Conservation (phyloP, 805 yeast species). For the Citeromyces nyonsensis region DNA sequence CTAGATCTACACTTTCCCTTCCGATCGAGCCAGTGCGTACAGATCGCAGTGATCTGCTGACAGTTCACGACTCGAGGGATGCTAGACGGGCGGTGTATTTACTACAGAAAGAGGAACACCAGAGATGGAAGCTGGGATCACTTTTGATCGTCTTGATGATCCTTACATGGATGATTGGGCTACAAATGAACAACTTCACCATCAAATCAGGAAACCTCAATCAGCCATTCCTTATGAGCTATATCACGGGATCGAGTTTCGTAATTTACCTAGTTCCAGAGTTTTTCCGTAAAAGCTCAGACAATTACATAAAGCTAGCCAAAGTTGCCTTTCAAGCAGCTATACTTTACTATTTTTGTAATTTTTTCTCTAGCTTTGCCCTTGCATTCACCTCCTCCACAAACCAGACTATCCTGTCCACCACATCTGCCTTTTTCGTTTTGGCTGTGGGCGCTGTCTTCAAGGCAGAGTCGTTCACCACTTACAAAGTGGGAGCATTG, state of each 20-base stretch:
- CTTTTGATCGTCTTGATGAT: slow-evolving; percentile 23
- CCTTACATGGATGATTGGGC: slow-evolving; percentile 29
- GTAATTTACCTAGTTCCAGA: slow-evolving; percentile 27
- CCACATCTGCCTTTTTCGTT: slow-evolving; percentile 35
- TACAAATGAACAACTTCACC: slow-evolving; percentile 31
- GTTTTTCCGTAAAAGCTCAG: neutral
- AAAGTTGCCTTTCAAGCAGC: slow-evolving; percentile 21
- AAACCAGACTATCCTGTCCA: slow-evolving; percentile 32
- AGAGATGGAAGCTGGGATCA: slow-evolving; percentile 27
- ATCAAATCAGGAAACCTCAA: slow-evolving; percentile 29
- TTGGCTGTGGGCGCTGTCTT: slow-evolving; percentile 23
- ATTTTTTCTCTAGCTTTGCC: slow-evolving; percentile 22
- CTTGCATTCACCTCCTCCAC: slow-evolving; percentile 35
- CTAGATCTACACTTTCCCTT: no score
- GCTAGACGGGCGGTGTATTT: no score
- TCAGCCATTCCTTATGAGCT: slow-evolving; percentile 31
- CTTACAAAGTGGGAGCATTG: slow-evolving; percentile 25
- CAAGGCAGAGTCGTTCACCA: slow-evolving; percentile 24
- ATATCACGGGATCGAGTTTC: slow-evolving; percentile 31
- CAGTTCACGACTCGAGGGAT: no score
- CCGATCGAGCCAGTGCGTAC: no score
- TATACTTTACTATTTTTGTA: slow-evolving; percentile 23
- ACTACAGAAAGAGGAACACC: slow-evolving; percentile 15
- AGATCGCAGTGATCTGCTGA: no score
- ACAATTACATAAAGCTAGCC: neutral